phyloP scores from a whole-genome alignment of 2,329 filamentous ascomycete species.

The Zymoseptoria pseudotritici region DNA sequence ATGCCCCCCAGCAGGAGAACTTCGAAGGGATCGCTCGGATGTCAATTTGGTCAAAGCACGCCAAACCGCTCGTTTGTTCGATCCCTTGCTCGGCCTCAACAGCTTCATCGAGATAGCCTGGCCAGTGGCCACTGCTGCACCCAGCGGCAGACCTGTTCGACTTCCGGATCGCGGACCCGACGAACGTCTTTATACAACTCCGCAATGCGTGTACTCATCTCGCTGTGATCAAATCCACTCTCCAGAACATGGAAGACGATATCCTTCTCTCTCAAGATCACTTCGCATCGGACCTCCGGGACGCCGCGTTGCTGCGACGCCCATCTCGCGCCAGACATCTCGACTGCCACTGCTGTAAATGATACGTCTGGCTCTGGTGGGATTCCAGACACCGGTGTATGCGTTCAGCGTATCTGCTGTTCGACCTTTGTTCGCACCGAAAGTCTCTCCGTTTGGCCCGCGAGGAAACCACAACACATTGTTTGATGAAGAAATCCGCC shows the following conservation, averaged over 20 bases:
- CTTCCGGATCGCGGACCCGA: slow-evolving; percentile 1
- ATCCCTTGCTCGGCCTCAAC: background rate
- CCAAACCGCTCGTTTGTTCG: background rate
- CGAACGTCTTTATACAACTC: slow-evolving; percentile 1
- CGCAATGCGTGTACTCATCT: slow-evolving; percentile 1
- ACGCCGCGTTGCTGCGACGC: background rate
- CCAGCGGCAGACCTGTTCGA: slow-evolving; percentile 3
- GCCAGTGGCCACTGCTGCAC: slow-evolving; percentile 2
- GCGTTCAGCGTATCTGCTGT: slow-evolving; percentile 44
- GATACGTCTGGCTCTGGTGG: slow-evolving; percentile 3
- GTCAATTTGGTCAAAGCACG: background rate
- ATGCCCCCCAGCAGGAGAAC: no score
- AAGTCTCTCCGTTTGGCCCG: slow-evolving; percentile 40
- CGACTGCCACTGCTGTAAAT: slow-evolving; percentile 25
- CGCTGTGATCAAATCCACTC: slow-evolving; percentile 3
- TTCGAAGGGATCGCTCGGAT: no score
- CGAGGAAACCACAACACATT: slow-evolving; percentile 53
- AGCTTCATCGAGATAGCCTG: background rate
- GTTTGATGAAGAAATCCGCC: slow-evolving; percentile 47
- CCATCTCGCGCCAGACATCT: slow-evolving; percentile 5
- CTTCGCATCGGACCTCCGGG: slow-evolving; percentile 3
- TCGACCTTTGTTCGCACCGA: slow-evolving; percentile 46
- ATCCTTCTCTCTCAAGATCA: slow-evolving; percentile 1
- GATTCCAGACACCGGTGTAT: slow-evolving; percentile 46
- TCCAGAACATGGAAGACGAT: slow-evolving; percentile 4